phyloP scores from a whole-genome alignment of 1,284 basidiomycete species.

The Tausonia pullulans region DNA sequence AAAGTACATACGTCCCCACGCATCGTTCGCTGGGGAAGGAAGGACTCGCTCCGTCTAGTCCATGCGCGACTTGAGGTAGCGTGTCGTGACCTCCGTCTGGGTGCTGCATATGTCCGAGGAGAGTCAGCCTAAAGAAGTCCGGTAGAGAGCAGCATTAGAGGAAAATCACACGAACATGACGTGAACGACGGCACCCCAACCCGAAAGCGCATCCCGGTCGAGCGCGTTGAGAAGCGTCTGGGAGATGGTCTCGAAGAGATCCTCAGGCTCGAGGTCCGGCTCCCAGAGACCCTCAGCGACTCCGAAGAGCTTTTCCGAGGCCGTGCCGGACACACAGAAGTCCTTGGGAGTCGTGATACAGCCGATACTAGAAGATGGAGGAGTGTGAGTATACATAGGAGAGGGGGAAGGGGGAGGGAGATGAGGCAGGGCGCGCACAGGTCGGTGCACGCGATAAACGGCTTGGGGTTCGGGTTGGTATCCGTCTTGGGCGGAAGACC shows the following conservation, averaged over 20 bases:
- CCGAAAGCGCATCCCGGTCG: constrained; percentile 91
- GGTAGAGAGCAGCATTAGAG: not conserved
- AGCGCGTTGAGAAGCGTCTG: constrained; percentile 92
- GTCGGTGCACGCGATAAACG: constrained; percentile 94
- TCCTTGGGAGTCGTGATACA: constrained; percentile 55
- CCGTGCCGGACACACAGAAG: constrained; percentile 93
- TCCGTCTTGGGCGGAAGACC: constrained; percentile 52
- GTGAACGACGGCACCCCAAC: constrained; percentile 93
- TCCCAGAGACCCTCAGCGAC: constrained; percentile 98
- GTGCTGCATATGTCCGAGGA: not conserved
- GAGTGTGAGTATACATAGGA: not conserved
- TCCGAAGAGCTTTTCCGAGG: constrained; percentile 87
- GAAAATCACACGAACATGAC: constrained; percentile 60
- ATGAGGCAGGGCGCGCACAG: constrained; percentile 37
- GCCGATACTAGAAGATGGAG: constrained; percentile 50
- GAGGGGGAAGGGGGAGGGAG: not conserved
- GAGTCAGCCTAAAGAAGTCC: not conserved
- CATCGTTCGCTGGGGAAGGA: too few relatives aligned
- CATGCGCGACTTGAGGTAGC: constrained; percentile 18
- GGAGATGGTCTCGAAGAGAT: constrained; percentile 96
- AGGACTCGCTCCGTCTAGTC: constrained; percentile 2
- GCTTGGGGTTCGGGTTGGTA: constrained; percentile 63
- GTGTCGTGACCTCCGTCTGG: constrained; percentile 28
- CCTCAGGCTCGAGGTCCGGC: constrained; percentile 88
- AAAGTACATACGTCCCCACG: too few relatives aligned